These are phyloP conservation scores for Lasiodiplodia sp. DNA, from an alignment of 2,329 filamentous ascomycete species.

Conservation along the genomic window DNA sequence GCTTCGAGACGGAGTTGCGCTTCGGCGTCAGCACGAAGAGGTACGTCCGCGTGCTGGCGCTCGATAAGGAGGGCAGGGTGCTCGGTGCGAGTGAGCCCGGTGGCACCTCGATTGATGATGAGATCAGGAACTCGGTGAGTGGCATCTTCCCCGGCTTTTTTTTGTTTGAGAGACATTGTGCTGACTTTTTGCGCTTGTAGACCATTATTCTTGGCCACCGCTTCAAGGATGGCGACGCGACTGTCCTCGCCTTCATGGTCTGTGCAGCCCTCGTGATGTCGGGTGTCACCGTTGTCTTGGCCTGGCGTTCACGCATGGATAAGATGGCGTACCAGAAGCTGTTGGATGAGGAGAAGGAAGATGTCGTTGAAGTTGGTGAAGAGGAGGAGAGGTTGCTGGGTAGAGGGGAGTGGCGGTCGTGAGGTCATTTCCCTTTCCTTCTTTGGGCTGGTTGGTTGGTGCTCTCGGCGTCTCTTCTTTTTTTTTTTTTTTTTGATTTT, in stretches of 20 bases:
- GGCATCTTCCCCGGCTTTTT: background rate
- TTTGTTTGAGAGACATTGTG: background rate
- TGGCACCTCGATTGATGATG: constrained; percentile 9
- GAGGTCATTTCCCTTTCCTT: no score
- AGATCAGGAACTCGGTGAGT: constrained; percentile 21
- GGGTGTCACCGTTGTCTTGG: constrained; percentile 5
- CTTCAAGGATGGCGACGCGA: constrained; percentile 13
- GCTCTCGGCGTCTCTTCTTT: no score
- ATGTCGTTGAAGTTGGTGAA: constrained; percentile 23
- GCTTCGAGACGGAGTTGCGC: constrained; percentile 33
- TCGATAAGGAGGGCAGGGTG: constrained; percentile 30
- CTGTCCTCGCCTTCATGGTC: constrained; percentile 11
- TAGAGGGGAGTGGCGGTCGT: background rate
- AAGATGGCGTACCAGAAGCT: constrained; percentile 17
- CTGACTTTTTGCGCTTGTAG: background rate
- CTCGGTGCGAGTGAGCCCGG: constrained; percentile 18
- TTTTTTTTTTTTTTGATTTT: no score
- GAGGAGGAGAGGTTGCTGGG: constrained; percentile 18
- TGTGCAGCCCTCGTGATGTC: constrained; percentile 3
- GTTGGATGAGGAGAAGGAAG: constrained; percentile 17
- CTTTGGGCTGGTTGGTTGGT: no score
- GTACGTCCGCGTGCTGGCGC: constrained; percentile 31
- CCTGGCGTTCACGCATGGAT: constrained; percentile 11
- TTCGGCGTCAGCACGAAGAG: constrained; percentile 16
- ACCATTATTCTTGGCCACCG: constrained; percentile 14